These are phyloP conservation scores for Hortiboletus campestris DNA, from an alignment of 768 basidiomycete genomes.

Conservation along the genomic window DNA sequence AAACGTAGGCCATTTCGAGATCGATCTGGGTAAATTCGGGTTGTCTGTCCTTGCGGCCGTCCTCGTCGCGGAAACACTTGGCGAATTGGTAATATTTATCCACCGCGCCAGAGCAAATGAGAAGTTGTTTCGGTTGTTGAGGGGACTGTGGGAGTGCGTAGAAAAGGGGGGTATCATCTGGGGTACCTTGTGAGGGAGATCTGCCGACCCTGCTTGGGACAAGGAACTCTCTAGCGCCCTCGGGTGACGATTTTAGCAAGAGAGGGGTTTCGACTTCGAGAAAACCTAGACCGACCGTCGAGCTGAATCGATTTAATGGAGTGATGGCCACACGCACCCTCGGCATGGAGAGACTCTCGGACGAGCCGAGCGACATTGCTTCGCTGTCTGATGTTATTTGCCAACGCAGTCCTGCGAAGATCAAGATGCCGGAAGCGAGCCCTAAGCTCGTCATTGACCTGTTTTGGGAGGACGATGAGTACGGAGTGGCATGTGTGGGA, in stretches of 20 bases:
- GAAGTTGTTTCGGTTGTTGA: conserved; percentile 92
- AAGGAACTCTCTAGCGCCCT: conserved; percentile 92
- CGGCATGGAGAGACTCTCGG: conserved; percentile 67
- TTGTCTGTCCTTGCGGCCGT: conserved; percentile 91
- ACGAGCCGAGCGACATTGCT: conserved; percentile 80
- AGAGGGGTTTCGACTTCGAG: conserved; percentile 92
- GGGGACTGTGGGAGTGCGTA: conserved; percentile 94
- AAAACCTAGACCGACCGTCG: conserved; percentile 56
- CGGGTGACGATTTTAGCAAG: conserved; percentile 86
- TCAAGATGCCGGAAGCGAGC: conserved; percentile 87
- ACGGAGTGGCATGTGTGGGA: neutral
- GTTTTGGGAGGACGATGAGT: conserved; percentile 3
- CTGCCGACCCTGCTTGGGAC: conserved; percentile 68
- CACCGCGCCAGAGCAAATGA: conserved; percentile 87
- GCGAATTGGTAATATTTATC: conserved; percentile 93
- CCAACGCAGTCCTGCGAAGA: conserved; percentile 70
- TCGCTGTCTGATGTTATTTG: conserved; percentile 78
- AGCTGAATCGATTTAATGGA: conserved; percentile 10
- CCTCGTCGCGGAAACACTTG: conserved; percentile 94
- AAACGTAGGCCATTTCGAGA: conserved; percentile 94
- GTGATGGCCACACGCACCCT: conserved; percentile 47
- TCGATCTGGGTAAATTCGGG: conserved; percentile 98
- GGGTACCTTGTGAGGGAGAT: conserved; percentile 26
- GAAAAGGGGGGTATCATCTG: conserved; percentile 47
- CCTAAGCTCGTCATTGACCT: conserved; percentile 87